phyloP scores from a whole-genome alignment of 1,284 basidiomycete genomes.

The Irpex sp. region DNA sequence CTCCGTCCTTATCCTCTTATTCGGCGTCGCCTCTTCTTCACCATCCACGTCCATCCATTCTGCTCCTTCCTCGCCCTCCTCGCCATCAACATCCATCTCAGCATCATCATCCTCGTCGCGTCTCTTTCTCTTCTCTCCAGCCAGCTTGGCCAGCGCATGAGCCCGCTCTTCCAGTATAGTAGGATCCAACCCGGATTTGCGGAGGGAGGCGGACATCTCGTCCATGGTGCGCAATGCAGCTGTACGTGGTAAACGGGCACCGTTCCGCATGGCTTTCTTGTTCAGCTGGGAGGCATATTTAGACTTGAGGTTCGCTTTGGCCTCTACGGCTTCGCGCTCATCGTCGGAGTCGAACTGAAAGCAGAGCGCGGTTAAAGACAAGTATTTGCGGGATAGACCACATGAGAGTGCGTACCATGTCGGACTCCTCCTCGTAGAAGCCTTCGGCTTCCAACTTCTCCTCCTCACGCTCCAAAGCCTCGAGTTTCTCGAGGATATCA shows the following conservation, averaged over 20 bases:
- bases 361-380: conserved; percentile 3
- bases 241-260: conserved; percentile 80
- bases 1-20: conserved; percentile 59
- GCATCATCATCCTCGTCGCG: conserved; percentile 44
- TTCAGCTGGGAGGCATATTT: conserved; percentile 75
- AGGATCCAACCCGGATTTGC: conserved; percentile 86
- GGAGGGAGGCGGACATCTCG: conserved; percentile 80
- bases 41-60: conserved; percentile 53
- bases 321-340: conserved; percentile 74
- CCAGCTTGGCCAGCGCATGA: conserved; percentile 73
- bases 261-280: conserved; percentile 88
- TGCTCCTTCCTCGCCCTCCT: conserved; percentile 33
- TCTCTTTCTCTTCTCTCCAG: conserved; percentile 70
- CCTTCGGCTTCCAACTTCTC: conserved; percentile 91
- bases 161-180: conserved; percentile 86
- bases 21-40: conserved; percentile 47
- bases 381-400: neutral
- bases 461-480: conserved; percentile 96
- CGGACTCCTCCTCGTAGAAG: conserved; percentile 88
- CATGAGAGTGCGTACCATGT: conserved; percentile 52
- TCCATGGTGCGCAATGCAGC: conserved; percentile 82
- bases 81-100: conserved; percentile 37
- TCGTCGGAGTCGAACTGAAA: conserved; percentile 85
- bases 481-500: conserved; percentile 96
- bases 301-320: conserved; percentile 62